Evolutionary conservation across 1,139 yeast species (phyloP), one percentile per base, ranked within the genome.

Genomic region (Blastobotrys aristatus): DNA sequence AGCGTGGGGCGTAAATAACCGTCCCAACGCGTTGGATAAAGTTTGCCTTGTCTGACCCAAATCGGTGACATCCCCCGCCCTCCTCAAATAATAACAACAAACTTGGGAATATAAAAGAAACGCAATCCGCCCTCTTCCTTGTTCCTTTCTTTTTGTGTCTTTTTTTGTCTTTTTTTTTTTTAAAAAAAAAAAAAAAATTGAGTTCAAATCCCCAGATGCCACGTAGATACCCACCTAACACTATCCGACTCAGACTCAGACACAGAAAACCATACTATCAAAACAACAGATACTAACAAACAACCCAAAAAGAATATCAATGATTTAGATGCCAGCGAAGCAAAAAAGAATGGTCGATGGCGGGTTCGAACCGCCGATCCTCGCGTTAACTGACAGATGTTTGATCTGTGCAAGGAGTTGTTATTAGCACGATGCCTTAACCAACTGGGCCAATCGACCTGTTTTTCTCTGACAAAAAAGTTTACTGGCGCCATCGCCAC

Each of bases 361-460:
- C 48, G 48, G 48, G 40, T 24, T 44, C 48, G 48, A 44, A 44
- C 48, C 48, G 48, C 48, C 44, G 48, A 44, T 44, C 48, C 48
- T 44, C 48, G 48, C 48, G 48, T 44, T 40, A 44, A 44, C 48
- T 44, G 14, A 7, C 21, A 16, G 16, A 22, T 3, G 17, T 40
- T 29, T 14, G 11, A 34, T 13, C 20, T 35, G 27, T 33, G 44
- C 45, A 24, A 46, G 21, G 45, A 40, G 42, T 26, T 42, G 49
- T 42, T 42, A 46, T 44, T 44, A 44, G 47, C 47, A 44, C 47
- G 47, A 44, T 44, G 47, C 47, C 47, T 44, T 44, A 44, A 44
- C 47, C 47, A 44, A 44, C 47, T 44, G 47, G 47, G 47, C 47
- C 47, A 44, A 44, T 31, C 47, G 47, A 44, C 47, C 40, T n/a